These are phyloP conservation scores for Bidens hawaiensis DNA, from an alignment of 140 eudicot genomes.

Conservation along the genomic window DNA sequence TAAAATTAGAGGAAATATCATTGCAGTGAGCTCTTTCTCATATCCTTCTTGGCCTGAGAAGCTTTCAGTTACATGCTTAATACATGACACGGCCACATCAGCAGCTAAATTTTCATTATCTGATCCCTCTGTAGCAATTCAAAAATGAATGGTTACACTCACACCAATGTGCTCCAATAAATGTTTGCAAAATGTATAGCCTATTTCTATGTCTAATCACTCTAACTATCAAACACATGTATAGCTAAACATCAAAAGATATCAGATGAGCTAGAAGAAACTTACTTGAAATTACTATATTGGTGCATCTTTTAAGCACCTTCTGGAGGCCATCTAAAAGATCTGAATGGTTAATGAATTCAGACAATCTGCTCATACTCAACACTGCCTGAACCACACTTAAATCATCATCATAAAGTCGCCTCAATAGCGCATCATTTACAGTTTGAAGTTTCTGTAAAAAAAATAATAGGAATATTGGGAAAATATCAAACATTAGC, in stretches of 20 bases:
- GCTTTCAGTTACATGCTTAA: conserved; percentile 48
- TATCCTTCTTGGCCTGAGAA: conserved; percentile 40
- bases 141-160: not conserved
- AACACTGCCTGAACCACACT: conserved; percentile 73
- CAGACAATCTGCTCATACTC: conserved; percentile 48
- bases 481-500: conserved; percentile 16
- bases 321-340: conserved; percentile 51
- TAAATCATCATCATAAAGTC: conserved; percentile 76
- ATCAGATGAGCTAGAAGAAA: conserved; percentile 2
- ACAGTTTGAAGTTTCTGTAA: conserved; percentile 56
- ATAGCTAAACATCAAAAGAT: not conserved
- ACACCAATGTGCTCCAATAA: not conserved
- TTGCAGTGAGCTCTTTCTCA: conserved; percentile 44
- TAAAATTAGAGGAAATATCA: conserved; percentile 62
- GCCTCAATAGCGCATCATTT: conserved; percentile 67
- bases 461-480: conserved; percentile 5
- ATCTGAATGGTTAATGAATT: conserved; percentile 37
- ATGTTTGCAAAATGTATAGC: not conserved
- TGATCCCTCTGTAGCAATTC: conserved; percentile 25
- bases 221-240: no score
- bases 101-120: conserved; percentile 38
- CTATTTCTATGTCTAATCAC: no score
- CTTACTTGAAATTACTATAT: conserved; percentile 49
- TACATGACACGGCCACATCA: conserved; percentile 46
- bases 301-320: conserved; percentile 64